These are phyloP conservation scores for Glonium stellatum DNA, from an alignment of 495 filamentous ascomycete genomes.

Conservation along the genomic window DNA sequence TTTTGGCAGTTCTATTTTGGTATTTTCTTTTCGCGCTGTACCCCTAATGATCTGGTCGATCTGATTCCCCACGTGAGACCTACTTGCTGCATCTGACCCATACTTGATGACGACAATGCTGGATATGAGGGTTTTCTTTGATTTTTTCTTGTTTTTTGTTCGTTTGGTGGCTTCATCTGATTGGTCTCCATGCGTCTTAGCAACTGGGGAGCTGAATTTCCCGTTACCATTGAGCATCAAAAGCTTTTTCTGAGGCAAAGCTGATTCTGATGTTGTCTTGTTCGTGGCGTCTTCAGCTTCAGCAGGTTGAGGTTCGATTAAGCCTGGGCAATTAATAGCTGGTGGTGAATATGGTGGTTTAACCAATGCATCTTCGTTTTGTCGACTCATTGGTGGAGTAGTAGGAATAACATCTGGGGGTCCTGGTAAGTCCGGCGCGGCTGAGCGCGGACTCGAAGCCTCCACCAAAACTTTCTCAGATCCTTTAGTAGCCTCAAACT, in stretches of 20 bases:
- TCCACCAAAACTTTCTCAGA: background rate
- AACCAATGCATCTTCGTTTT: background rate
- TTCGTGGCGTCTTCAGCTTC: background rate
- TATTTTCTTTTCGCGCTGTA: background rate
- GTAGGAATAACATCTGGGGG: background rate
- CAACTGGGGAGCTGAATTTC: constrained; percentile 49
- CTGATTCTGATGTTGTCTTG: background rate
- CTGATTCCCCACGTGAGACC: constrained; percentile 37
- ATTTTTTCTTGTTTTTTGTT: constrained; percentile 21
- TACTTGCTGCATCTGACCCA: constrained; percentile 21
- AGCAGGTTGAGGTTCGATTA: background rate
- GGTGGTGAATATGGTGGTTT: background rate
- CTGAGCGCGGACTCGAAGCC: background rate
- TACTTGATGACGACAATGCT: constrained; percentile 43
- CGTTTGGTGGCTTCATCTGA: constrained; percentile 12
- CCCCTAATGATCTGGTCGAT: constrained; percentile 48
- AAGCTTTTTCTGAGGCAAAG: constrained; percentile 36
- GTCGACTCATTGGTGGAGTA: background rate
- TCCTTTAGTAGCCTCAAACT: constrained; percentile 16
- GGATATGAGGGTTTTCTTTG: constrained; percentile 20
- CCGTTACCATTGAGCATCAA: constrained; percentile 51
- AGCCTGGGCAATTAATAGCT: too few species aligned
- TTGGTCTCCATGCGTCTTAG: constrained; percentile 18
- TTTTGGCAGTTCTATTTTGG: constrained; percentile 6
- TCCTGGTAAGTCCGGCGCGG: background rate